These are phyloP conservation scores for Helicocarpus griseus DNA, from an alignment of 2,329 filamentous ascomycete species.

Conservation along the genomic window DNA sequence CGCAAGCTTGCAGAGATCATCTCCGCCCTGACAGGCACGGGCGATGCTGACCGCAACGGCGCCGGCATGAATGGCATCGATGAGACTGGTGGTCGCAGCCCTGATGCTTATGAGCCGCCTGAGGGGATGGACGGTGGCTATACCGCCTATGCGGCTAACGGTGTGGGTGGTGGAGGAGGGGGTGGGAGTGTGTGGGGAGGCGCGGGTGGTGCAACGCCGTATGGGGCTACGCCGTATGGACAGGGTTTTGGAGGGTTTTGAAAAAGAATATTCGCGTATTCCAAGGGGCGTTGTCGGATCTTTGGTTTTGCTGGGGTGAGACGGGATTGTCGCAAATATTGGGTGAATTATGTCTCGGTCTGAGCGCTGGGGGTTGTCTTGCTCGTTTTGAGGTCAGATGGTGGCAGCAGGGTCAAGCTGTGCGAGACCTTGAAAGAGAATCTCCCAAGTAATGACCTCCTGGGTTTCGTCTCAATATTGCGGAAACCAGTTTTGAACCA, in stretches of 20 bases:
- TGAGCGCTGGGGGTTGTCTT: too few species aligned
- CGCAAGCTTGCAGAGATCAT: slow-evolving; percentile 80
- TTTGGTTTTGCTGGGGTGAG: too few species aligned
- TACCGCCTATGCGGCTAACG: slow-evolving; percentile 27
- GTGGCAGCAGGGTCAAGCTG: too few species aligned
- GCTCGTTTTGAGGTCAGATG: too few species aligned
- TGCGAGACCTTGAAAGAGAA: too few species aligned
- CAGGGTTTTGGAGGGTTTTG: slow-evolving; percentile 22
- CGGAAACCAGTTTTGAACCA: too few species aligned
- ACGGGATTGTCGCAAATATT: too few species aligned
- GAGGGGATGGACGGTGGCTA: slow-evolving; percentile 35
- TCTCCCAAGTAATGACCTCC: too few species aligned
- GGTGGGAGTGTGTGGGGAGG: slow-evolving; percentile 56
- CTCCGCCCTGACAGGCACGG: slow-evolving; percentile 47
- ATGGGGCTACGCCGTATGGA: slow-evolving; percentile 55
- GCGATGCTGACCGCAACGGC: slow-evolving; percentile 46
- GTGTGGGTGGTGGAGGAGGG: slow-evolving; percentile 7
- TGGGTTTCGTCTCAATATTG: too few species aligned
- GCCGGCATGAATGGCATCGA: slow-evolving; percentile 32
- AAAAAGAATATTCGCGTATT: too few species aligned
- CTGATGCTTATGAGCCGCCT: slow-evolving; percentile 39
- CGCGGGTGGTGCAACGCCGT: slow-evolving; percentile 44
- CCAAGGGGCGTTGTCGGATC: too few species aligned
- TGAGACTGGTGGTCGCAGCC: slow-evolving; percentile 39
- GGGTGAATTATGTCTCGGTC: too few species aligned